Evolutionary conservation across 345 rosid species (phyloP), one percentile per base, ranked within the genome.

Genomic region (Melaleuca alternifolia): DNA sequence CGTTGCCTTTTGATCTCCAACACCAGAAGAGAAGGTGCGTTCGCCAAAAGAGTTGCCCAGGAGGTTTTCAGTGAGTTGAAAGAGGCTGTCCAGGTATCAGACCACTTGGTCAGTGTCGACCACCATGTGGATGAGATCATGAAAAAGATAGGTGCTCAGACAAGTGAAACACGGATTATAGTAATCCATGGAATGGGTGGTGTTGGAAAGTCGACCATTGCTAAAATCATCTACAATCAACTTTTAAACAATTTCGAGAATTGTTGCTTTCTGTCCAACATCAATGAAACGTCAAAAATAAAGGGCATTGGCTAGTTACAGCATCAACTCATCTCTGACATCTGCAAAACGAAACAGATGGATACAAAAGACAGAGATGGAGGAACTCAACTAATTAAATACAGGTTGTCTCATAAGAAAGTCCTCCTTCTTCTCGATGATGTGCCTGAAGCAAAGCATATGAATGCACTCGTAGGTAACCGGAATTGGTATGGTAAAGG

Each of bases 11-110:
- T 56, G 6, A 54, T 11, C 61, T 56, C n/a, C 26, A 56, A 56
- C 61, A 4, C 61, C 1, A 56, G 61, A n/a, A n/a, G n/a, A 56
- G 61, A 56, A 23, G 61, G 61, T 1, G n/a, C 3, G n/a, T 23
- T 56, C 10, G 12, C 2, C 0, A 9, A 56, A 56, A 1, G 0
- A 23, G 1, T 56, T 12, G 23, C 61, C 3, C 0, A 10, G 12
- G 12, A 56, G 61, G n/a, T 56, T 56, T 56, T 23, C 12, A 56
- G 0, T 0, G n/a, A 56, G 2, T 56, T 56, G 61, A 56, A 23
- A 23, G 23, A 56, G 61, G 61, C 13, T 2, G 13, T 26, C 16
- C n/a, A 0, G 2, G 5, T 23, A 56, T 56, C 61, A 56, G 61
- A 23, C 0, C 1, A 0, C 61, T 23, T 56, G 61, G 61, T 56